Evolutionary conservation across 1,284 basidiomycete genomes (phyloP), one percentile per base, ranked within the genome.

Genomic region (Entoloma clypeatum): DNA sequence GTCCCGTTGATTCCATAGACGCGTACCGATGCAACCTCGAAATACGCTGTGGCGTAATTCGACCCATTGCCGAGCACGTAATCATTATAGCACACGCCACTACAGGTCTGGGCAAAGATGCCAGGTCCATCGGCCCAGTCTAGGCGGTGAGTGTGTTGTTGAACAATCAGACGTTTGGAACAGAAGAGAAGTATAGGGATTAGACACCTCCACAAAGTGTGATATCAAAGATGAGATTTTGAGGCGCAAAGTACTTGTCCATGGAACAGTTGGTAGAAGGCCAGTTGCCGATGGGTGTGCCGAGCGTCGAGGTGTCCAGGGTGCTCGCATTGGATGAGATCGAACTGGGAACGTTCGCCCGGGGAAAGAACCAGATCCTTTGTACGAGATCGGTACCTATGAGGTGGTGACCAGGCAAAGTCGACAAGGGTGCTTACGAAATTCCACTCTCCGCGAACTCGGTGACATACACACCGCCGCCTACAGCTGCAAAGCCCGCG

Each of bases 181-280:
- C 26, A 7, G 23, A 38, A 22, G n/a, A 17, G 10, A n/a, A 24
- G 25, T 7, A 61, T 70, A n/a, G n/a, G n/a, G n/a, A n/a, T n/a
- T n/a, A n/a, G n/a, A 48, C 47, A 81, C 77, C 77, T 54, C 83
- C 82, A 49, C 87, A 90, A 8, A 89, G 73, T 1, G 86, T 84
- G 45, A 86, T 86, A 57, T 83, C 78, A 49, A 89, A 78, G 22
- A 86, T 77, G 33, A 89, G 69, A 41, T 75, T 68, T 54, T 88
- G 83, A 0, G 79, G 61, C 32, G 69, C 58, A 60, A 91, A 90
- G 64, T 73, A 84, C 25, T 67, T 58, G 40, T 65, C 61, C 23
- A 86, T 71, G 36, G 74, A 63, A 59, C 87, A 90, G 10, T 72
- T 68, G 6, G 69, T 63, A 4, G 72, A 62, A 1, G 80, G 75